phyloP scores from a whole-genome alignment of 78 protist species.

The Dictyostelium discoideum region dicty_2.7 NC_007088.5:5625501-5626000 shows the following conservation, averaged over 20 bases:
- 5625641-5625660: slow-evolving; percentile 84
- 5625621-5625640: slow-evolving; percentile 90
- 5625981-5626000: neutral
- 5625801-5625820: neutral
- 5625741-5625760: neutral
- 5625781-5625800: neutral
- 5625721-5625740: neutral
- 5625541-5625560: slow-evolving; percentile 74
- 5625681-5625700: slow-evolving; percentile 3
- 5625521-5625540: neutral
- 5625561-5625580: slow-evolving; percentile 92
- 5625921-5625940: neutral
- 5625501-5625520: slow-evolving; percentile 85
- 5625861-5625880: neutral
- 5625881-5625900: neutral
- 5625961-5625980: neutral
- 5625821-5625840: too few relatives aligned
- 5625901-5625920: neutral
- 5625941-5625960: slow-evolving; percentile 3
- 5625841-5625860: too few relatives aligned
- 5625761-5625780: neutral
- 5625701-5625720: neutral
- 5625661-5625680: slow-evolving; percentile 12
- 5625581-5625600: slow-evolving; percentile 82
- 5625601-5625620: slow-evolving; percentile 74